phyloP scores from a whole-genome alignment of 2,329 filamentous ascomycete species.

The Aspergillus felis region DNA sequence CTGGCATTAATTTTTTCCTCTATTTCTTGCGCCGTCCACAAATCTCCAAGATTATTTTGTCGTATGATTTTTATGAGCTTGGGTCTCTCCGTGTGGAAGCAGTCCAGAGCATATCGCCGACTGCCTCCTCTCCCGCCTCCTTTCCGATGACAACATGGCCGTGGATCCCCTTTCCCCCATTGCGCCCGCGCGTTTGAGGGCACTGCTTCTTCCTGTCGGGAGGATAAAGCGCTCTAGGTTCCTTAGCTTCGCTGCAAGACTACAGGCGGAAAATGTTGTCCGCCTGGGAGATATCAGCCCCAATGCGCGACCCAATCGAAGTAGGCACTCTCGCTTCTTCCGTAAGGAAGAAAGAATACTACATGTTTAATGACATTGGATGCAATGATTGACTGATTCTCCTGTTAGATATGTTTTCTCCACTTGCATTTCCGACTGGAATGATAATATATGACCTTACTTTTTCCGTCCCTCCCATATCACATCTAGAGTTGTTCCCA shows the following conservation, averaged over 20 bases:
- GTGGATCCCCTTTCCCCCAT: conserved; percentile 86
- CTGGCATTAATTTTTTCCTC: not conserved
- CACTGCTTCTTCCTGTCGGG: conserved; percentile 80
- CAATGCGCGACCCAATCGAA: conserved; percentile 79
- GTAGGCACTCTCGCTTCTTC: conserved; percentile 49
- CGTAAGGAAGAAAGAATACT: not conserved
- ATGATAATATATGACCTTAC: conserved; percentile 85
- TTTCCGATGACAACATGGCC: conserved; percentile 65
- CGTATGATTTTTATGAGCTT: conserved; percentile 22
- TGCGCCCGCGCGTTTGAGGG: conserved; percentile 85
- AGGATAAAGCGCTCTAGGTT: conserved; percentile 81
- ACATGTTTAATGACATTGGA: not conserved
- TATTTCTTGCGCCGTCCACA: not conserved
- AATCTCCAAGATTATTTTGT: not conserved
- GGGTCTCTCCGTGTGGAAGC: conserved; percentile 25
- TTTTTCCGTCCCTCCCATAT: conserved; percentile 72
- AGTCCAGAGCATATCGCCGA: conserved; percentile 31
- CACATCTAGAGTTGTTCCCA: conserved; percentile 74
- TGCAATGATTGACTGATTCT: conserved; percentile 19
- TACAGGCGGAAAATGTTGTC: conserved; percentile 76
- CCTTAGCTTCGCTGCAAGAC: conserved; percentile 68
- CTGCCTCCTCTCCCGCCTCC: conserved; percentile 26
- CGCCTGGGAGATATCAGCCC: conserved; percentile 81
- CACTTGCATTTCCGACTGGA: conserved; percentile 79
- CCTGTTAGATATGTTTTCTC: conserved; percentile 81